These are phyloP conservation scores for Sphaceloma murrayae DNA, from an alignment of 2,329 filamentous ascomycete species.

Conservation along the genomic window DNA sequence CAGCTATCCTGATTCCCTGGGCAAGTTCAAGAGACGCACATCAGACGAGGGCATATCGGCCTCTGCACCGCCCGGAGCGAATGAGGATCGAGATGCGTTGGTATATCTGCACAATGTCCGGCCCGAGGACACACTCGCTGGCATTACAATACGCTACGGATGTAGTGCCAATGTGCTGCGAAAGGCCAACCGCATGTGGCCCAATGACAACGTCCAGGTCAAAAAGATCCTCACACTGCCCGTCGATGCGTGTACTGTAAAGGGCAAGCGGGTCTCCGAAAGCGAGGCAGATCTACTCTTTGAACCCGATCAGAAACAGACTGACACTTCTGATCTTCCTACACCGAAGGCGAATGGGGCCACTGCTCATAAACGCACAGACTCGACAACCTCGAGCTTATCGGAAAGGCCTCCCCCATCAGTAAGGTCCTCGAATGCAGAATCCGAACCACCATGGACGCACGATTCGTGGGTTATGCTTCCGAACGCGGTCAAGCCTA, in stretches of 20 bases:
- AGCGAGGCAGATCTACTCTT: slow-evolving; percentile 21
- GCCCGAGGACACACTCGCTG: slow-evolving; percentile 76
- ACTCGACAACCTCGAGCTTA: slow-evolving; percentile 31
- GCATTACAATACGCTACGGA: slow-evolving; percentile 80
- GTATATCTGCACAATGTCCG: slow-evolving; percentile 86
- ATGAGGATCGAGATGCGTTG: slow-evolving; percentile 62
- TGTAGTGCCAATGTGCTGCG: slow-evolving; percentile 75
- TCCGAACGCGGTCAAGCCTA: slow-evolving; percentile 58
- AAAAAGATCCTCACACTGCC: slow-evolving; percentile 74
- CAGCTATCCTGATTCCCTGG: slow-evolving; percentile 37
- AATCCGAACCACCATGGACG: slow-evolving; percentile 63
- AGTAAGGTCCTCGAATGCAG: slow-evolving; percentile 32
- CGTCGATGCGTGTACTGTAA: slow-evolving; percentile 78
- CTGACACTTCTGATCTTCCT: slow-evolving; percentile 16
- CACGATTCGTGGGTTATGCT: slow-evolving; percentile 85
- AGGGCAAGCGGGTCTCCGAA: slow-evolving; percentile 51
- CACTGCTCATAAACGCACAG: slow-evolving; percentile 20
- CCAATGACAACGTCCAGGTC: slow-evolving; percentile 79
- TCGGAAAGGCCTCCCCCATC: slow-evolving; percentile 29
- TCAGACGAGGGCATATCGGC: slow-evolving; percentile 51
- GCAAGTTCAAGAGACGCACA: slow-evolving; percentile 53
- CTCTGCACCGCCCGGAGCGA: slow-evolving; percentile 45
- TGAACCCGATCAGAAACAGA: neutral
- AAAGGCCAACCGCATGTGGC: slow-evolving; percentile 89
- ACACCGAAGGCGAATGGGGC: slow-evolving; percentile 18